Conservation (phyloP, 495 filamentous ascomycete species). For the Penicillium steckii region DNA sequence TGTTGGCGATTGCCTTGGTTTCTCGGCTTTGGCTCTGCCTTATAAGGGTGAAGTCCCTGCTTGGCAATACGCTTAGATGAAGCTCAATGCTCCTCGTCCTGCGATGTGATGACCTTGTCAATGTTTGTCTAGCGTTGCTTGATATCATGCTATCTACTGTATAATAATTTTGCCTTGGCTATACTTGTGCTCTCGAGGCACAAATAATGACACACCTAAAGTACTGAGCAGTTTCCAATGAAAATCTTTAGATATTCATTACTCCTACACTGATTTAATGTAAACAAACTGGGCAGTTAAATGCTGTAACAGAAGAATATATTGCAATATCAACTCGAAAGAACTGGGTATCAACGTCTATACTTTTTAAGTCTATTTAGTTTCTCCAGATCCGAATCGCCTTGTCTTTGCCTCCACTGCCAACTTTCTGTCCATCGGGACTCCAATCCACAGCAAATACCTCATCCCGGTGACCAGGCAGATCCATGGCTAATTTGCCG, state of each 20-base stretch:
- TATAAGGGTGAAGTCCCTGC: slow-evolving; percentile 29
- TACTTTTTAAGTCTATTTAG: slow-evolving; percentile 37
- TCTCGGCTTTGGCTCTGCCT: slow-evolving; percentile 32
- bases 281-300: background rate
- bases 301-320: background rate
- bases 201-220: too few relatives aligned
- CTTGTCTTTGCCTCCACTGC: slow-evolving; percentile 92
- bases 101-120: background rate
- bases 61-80: slow-evolving; percentile 44
- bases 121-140: slow-evolving; percentile 2
- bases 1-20: slow-evolving; percentile 40
- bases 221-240: too few relatives aligned
- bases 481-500: slow-evolving; percentile 78
- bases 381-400: slow-evolving; percentile 82
- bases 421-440: slow-evolving; percentile 79
- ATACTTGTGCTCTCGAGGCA: too few relatives aligned
- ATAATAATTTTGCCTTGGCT: background rate
- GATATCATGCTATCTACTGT: background rate
- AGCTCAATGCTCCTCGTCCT: too few relatives aligned
- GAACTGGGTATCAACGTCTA: slow-evolving; percentile 4
- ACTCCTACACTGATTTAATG: too few relatives aligned
- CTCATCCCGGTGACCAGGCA: slow-evolving; percentile 93
- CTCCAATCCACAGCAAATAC: slow-evolving; percentile 94
- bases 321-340: slow-evolving; percentile 6
- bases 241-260: too few relatives aligned